Evolutionary conservation across 2,329 filamentous ascomycete species (phyloP).

Genomic region (Plenodomus biglobosus): DNA sequence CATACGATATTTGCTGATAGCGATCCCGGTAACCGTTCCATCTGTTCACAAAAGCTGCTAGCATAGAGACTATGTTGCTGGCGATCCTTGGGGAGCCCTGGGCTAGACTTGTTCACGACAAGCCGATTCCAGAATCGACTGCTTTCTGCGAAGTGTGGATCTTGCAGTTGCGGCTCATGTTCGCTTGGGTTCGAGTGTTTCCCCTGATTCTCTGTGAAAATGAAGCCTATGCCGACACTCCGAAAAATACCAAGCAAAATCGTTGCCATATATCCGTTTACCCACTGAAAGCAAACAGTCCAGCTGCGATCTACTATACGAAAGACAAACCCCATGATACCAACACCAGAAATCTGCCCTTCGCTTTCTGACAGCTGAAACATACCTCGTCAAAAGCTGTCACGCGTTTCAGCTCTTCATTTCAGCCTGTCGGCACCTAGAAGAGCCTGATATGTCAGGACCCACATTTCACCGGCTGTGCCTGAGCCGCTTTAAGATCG

Average conservation of each 20-base stretch:
- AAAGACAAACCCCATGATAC: neutral
- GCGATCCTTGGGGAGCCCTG: neutral
- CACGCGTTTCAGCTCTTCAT: constrained; percentile 3
- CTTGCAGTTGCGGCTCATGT: neutral
- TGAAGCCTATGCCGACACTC: neutral
- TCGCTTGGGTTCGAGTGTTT: neutral
- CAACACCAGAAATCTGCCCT: neutral
- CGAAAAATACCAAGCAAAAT: neutral
- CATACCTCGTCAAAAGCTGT: constrained; percentile 7
- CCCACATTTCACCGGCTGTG: neutral
- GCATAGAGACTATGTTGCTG: neutral
- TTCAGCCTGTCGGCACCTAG: neutral
- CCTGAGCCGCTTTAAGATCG: constrained; percentile 6
- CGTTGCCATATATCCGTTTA: neutral
- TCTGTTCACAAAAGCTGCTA: neutral
- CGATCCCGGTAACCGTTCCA: neutral
- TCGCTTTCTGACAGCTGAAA: constrained; percentile 6
- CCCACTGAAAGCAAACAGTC: neutral
- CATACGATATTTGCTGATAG: constrained; percentile 4
- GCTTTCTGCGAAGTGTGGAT: neutral
- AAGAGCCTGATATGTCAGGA: neutral
- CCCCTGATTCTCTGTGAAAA: neutral
- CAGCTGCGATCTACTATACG: neutral
- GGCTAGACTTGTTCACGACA: neutral
- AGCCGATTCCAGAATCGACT: neutral